Evolutionary conservation across 495 filamentous ascomycete species (phyloP).

Genomic region (Lasiosphaeria hispida): DNA sequence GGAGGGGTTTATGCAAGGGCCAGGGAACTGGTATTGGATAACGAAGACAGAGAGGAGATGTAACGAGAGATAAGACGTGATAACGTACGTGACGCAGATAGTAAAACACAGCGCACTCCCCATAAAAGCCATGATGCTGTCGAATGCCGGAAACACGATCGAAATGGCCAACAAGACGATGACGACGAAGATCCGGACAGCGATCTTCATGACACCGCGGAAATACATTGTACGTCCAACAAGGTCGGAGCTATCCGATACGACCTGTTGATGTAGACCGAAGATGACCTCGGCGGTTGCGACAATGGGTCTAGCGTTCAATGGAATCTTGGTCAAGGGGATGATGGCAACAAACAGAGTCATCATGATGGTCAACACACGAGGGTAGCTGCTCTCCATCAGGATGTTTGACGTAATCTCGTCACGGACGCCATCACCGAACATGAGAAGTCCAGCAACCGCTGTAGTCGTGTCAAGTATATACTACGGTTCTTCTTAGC

Average conservation of each 20-base stretch:
- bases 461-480: conserved; percentile 77
- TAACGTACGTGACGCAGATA: conserved; percentile 77
- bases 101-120: conserved; percentile 89
- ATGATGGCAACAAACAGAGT: conserved; percentile 87
- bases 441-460: conserved; percentile 85
- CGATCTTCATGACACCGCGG: conserved; percentile 57
- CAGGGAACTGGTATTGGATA: no score
- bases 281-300: conserved; percentile 76
- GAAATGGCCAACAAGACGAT: conserved; percentile 49
- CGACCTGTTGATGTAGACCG: conserved; percentile 61
- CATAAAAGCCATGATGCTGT: conserved; percentile 91
- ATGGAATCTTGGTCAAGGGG: conserved; percentile 87
- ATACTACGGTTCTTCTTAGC: conserved; percentile 49
- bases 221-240: conserved; percentile 56
- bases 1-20: no score
- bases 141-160: conserved; percentile 83
- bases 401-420: conserved; percentile 91
- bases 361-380: conserved; percentile 70
- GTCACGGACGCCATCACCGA: conserved; percentile 78
- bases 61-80: neutral
- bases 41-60: neutral
- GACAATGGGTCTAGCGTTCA: conserved; percentile 87
- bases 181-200: conserved; percentile 56
- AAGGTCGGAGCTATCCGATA: conserved; percentile 43
- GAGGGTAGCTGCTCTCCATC: conserved; percentile 67